Evolutionary conservation across 169 alveolate species (phyloP).

Genomic region (Cryptosporidium parvum): DNA sequence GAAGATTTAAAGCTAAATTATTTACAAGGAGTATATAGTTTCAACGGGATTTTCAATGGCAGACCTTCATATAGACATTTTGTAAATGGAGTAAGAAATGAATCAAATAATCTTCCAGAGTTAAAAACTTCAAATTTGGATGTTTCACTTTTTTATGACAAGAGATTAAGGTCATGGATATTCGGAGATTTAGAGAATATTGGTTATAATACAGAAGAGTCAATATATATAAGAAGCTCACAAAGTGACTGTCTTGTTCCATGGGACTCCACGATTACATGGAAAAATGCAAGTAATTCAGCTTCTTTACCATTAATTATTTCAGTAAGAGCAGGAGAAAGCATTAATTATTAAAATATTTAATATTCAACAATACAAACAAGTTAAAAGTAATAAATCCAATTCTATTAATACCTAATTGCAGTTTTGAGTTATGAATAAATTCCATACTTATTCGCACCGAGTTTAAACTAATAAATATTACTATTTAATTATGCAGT

Average conservation of each 20-base stretch:
- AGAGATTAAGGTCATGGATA: conserved; percentile 49
- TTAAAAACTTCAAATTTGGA: background rate
- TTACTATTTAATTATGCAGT: background rate
- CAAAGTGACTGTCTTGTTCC: conserved; percentile 54
- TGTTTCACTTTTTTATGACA: conserved; percentile 51
- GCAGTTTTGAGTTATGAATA: background rate
- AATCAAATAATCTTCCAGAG: conserved; percentile 3
- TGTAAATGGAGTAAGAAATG: conserved; percentile 16
- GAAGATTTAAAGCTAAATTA: conserved; percentile 9
- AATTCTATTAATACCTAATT: background rate
- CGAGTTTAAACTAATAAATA: too few relatives aligned
- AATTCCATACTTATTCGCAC: background rate
- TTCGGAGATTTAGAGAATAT: conserved; percentile 60
- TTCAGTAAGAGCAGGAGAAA: conserved; percentile 70
- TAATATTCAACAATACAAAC: background rate
- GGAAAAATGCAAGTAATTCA: conserved; percentile 21
- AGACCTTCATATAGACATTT: conserved; percentile 69
- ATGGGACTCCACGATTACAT: conserved; percentile 63
- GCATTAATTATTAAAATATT: background rate
- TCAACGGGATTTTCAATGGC: conserved; percentile 53
- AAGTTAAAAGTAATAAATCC: background rate
- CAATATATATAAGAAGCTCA: conserved; percentile 56
- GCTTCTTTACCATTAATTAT: conserved; percentile 16
- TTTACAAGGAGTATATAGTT: conserved; percentile 50
- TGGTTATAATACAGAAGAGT: conserved; percentile 25